Conservation (phyloP, 768 basidiomycete species). For the Artomyces pyxidatus region DNA sequence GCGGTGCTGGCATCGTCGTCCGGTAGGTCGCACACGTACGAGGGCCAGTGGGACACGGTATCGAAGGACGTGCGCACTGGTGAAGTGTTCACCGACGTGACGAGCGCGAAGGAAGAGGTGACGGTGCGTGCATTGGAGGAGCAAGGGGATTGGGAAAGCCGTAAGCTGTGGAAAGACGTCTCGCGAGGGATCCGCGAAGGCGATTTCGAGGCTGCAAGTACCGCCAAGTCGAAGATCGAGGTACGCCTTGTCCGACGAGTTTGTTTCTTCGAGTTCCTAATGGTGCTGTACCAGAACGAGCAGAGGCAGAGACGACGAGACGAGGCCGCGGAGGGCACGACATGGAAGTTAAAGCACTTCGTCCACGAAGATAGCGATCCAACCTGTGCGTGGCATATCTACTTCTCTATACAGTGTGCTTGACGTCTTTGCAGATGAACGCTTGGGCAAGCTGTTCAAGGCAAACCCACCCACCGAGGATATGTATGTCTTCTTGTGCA, state of each 20-base stretch:
- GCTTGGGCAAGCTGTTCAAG: conserved; percentile 54
- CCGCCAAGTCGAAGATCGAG: conserved; percentile 89
- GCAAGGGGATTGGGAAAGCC: conserved; percentile 80
- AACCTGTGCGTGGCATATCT: conserved; percentile 43
- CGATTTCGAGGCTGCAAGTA: conserved; percentile 86
- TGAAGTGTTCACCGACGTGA: conserved; percentile 69
- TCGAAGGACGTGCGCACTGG: conserved; percentile 45
- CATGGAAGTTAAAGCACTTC: conserved; percentile 79
- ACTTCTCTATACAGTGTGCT: not conserved
- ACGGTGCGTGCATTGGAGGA: conserved; percentile 48
- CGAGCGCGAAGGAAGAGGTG: conserved; percentile 67
- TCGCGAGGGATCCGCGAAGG: conserved; percentile 87
- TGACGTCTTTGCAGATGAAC: conserved; percentile 43
- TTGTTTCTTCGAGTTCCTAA: not conserved
- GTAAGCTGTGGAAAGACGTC: conserved; percentile 77
- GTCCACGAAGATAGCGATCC: conserved; percentile 59
- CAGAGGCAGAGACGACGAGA: conserved; percentile 85
- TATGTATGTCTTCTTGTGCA: conserved; percentile 59
- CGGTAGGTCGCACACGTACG: conserved; percentile 36
- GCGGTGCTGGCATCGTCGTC: conserved; percentile 54
- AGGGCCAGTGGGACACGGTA: conserved; percentile 75
- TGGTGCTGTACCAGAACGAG: conserved; percentile 58
- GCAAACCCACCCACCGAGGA: conserved; percentile 68
- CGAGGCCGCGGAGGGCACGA: conserved; percentile 61
- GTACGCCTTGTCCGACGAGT: conserved; percentile 29